A percentile compares a stretch with the other conserved stretches of the same genome.
phyloP scores from a whole-genome alignment of 331 rosid species.

The Erythrophleum ivorense region DNA sequence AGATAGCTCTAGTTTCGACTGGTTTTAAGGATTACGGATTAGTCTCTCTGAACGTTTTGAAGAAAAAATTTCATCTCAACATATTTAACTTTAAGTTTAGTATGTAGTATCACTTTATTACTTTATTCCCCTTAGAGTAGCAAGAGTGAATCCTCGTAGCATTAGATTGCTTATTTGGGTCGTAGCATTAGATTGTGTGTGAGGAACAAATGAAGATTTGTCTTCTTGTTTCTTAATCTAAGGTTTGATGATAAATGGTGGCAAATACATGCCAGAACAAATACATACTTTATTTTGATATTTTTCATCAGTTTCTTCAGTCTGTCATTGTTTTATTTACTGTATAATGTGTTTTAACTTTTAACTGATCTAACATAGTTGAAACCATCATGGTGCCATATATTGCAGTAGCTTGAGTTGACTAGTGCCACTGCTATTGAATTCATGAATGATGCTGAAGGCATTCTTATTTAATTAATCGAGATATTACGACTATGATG shows the following conservation, averaged over 20 bases:
- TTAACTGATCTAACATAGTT: background rate
- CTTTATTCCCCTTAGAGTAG: background rate
- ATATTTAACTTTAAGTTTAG: background rate
- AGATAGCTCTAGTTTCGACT: background rate
- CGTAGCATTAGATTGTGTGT: no score
- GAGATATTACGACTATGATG: slow-evolving; percentile 52
- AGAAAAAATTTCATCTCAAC: background rate
- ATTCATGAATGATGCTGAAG: slow-evolving; percentile 42
- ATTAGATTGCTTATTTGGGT: background rate
- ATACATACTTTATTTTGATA: background rate
- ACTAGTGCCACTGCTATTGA: background rate
- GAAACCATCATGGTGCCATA: background rate
- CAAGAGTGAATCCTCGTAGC: background rate
- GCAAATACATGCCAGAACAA: background rate
- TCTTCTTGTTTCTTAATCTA: background rate
- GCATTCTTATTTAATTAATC: slow-evolving; percentile 28
- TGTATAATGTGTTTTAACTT: background rate
- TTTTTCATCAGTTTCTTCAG: background rate
- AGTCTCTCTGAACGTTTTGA: background rate
- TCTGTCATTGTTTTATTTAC: background rate
- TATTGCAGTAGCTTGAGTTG: slow-evolving; percentile 23
- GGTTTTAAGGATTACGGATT: background rate
- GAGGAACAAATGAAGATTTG: background rate
- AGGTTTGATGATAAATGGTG: background rate
- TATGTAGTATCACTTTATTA: background rate